Conservation (phyloP, 208 protist species). For the Herpetomonas samuelpessoai region DNA sequence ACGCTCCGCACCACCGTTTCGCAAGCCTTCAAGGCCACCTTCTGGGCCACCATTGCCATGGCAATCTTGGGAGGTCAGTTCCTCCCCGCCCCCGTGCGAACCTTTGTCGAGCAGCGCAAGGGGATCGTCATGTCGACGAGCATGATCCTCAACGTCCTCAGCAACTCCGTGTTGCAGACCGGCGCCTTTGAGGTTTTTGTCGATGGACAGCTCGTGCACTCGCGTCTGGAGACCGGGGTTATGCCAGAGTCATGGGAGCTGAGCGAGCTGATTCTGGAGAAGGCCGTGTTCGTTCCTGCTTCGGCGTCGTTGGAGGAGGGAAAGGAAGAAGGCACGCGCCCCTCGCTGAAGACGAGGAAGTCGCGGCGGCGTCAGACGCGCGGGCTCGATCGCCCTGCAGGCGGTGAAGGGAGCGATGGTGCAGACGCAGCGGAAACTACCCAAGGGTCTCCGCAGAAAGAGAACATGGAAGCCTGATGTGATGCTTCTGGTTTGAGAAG, state of each 20-base stretch:
- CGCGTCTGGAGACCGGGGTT: constrained; percentile 16
- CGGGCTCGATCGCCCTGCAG: too few species aligned
- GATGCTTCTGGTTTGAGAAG: too few species aligned
- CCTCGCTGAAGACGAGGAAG: too few species aligned
- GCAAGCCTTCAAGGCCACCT: constrained; percentile 6
- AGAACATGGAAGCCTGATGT: too few species aligned
- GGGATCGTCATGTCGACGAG: constrained; percentile 31
- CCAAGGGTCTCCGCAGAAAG: too few species aligned
- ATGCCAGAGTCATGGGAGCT: not conserved
- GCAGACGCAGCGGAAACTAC: too few species aligned
- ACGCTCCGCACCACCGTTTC: constrained; percentile 11
- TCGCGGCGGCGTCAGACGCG: too few species aligned
- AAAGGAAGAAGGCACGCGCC: too few species aligned
- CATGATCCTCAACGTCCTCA: constrained; percentile 50
- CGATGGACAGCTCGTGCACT: constrained; percentile 44
- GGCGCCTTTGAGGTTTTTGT: constrained; percentile 75
- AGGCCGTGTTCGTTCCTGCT: constrained; percentile 2
- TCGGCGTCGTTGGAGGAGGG: too few species aligned
- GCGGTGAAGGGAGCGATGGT: too few species aligned
- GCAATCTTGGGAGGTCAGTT: constrained; percentile 26
- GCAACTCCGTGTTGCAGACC: constrained; percentile 26
- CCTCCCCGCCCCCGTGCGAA: constrained; percentile 16
- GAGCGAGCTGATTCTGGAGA: constrained; percentile 9
- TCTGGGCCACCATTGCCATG: constrained; percentile 27
- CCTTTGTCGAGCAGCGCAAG: constrained; percentile 22